These are phyloP conservation scores for Cucurbita moschata DNA, from an alignment of 306 rosid species.

Conservation along the genomic window DNA sequence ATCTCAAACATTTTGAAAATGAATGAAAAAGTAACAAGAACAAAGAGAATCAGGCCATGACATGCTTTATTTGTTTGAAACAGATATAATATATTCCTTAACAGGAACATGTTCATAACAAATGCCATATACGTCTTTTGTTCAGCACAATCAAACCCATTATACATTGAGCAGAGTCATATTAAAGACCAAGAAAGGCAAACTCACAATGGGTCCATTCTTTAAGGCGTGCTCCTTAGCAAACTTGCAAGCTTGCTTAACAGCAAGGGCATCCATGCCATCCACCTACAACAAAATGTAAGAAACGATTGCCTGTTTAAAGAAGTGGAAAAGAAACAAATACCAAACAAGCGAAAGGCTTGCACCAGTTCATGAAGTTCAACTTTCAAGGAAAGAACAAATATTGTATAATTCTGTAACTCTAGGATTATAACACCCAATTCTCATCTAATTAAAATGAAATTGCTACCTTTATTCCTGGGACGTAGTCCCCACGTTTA, in stretches of 20 bases:
- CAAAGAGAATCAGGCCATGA: neutral
- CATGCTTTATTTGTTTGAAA: neutral
- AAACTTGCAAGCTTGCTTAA: conserved; percentile 83
- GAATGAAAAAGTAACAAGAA: no score
- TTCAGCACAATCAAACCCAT: neutral
- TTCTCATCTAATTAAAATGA: no score
- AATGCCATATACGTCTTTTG: neutral
- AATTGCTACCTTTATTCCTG: conserved; percentile 62
- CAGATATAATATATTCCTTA: no score
- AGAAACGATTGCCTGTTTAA: no score
- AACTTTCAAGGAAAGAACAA: no score
- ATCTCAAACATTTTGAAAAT: no score
- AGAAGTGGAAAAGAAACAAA: no score
- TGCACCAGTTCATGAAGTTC: no score
- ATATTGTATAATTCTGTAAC: no score
- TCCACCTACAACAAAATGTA: conserved; percentile 44
- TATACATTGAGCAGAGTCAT: neutral
- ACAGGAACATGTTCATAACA: neutral
- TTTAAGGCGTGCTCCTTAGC: conserved; percentile 88
- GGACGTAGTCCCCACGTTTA: conserved; percentile 96
- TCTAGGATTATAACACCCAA: no score
- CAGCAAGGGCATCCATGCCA: conserved; percentile 96
- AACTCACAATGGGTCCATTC: conserved; percentile 94
- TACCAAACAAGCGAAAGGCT: no score
- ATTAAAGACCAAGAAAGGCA: neutral